Base-by-base conservation (phyloP, 1,284 basidiomycete genomes). In the Ganoderma lucidum region DNA sequence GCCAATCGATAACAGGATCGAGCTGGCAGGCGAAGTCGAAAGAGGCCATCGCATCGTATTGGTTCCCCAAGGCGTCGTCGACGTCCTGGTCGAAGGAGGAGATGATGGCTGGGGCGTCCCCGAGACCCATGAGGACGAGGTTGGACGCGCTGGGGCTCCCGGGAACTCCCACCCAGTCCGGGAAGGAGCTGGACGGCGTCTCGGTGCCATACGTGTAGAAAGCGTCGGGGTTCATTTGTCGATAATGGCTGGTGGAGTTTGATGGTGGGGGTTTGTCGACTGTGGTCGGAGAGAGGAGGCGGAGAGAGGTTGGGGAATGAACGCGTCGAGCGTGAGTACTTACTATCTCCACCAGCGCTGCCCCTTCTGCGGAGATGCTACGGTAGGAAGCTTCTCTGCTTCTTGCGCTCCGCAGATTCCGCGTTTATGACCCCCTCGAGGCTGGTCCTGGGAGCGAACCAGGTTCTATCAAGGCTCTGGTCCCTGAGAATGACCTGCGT, bases 141-240 rank as follows among this genome's bases (percentile, higher is more conserved):
- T 12, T 19, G n/a, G 39, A 61, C 39, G 45, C 15, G 39, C 12
- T 30, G 42, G 56, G 48, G 62, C 58, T 64, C 45, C 63, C 41
- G 65, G 32, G 51, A 39, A 35, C 59, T 6, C 64, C 64, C 28
- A 59, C 42, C 64, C 64, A 65, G 41, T 65, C 64, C 8, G 32
- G 19, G 30, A n/a, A 60, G n/a, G 58, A 35, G 23, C 41, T 59
- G 17, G 41, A 28, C 6, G 42, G 56, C 32, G 58, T 30, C 39
- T 28, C 39, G 59, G 59, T 23, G 58, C 37, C 37, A 39, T n/a
- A 41, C 6, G 28, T 35, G 53, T 32, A 32, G 30, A 30, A 56
- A 17, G 35, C 8, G 35, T 1, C 10, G 32, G 2, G 9, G 19
- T 35, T 9, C 56, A 37, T 58, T n/a, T 12, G 8, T 15, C 10